Evolutionary conservation across 306 rosid species (phyloP).

Genomic region (Quercus alba): DNA sequence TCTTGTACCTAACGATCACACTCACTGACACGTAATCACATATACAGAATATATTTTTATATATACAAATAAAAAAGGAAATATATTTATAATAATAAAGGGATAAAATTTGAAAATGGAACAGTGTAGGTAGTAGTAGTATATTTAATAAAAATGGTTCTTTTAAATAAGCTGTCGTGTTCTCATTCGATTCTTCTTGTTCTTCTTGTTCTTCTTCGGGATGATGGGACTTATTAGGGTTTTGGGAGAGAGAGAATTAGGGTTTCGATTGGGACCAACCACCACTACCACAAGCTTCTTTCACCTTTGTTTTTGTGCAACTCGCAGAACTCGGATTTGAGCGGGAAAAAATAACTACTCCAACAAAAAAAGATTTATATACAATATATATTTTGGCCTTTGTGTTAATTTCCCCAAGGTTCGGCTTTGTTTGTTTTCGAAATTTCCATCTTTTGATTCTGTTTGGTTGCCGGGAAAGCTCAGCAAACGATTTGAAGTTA

Average conservation of each 20-base stretch:
- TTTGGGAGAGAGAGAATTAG: constrained; percentile 22
- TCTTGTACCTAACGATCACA: constrained; percentile 25
- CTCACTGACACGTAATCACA: constrained; percentile 4
- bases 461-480: constrained; percentile 36
- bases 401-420: constrained; percentile 31
- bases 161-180: constrained; percentile 37
- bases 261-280: constrained; percentile 10
- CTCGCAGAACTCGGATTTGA: constrained; percentile 28
- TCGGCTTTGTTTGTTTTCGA: not conserved
- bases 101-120: too few relatives aligned
- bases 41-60: not conserved
- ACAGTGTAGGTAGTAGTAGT: not conserved
- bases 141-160: not conserved
- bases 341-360: constrained; percentile 24
- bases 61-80: not conserved
- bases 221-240: constrained; percentile 29
- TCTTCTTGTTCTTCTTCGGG: constrained; percentile 21
- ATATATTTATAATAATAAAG: constrained; percentile 14
- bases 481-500: constrained; percentile 15
- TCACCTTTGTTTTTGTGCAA: constrained; percentile 19
- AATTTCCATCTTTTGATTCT: constrained; percentile 2
- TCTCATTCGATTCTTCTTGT: constrained; percentile 35
- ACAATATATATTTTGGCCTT: too few relatives aligned
- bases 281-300: too few relatives aligned
- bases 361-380: too few relatives aligned